Base-by-base conservation (phyloP, 2,329 filamentous ascomycete species). In the Fusarium praegraminearum region DNA sequence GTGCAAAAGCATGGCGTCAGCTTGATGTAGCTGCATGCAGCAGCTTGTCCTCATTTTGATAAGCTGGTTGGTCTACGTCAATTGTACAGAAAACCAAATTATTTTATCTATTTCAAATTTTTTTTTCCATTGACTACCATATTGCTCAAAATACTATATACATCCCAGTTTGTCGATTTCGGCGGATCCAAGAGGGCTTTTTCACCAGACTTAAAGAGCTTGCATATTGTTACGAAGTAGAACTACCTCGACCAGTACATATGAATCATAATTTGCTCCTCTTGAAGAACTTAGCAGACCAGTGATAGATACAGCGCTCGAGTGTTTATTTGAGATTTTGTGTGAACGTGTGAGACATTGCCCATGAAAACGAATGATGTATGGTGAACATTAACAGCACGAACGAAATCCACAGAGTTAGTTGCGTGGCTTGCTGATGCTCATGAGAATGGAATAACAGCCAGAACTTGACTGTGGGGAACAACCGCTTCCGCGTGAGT, bases 1-100 rank as follows among this genome's bases (percentile, higher is more conserved):
- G 70, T 65, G 70, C 66, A 61, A 18, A 18, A 18, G 9, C 62
- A 73, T 75, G 68, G 73, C 73, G 71, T 50, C 54, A 69, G 63
- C 47, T 49, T 8, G 15, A 33, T 36, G 22, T 3, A 55, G 40
- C 38, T 43, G 22, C 40, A 24, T 24, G 40, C 22, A 24, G 22
- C 6, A 40, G 38, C 22, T 44, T 24, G 35, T 44, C 15, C 16
- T 28, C 15, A 28, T 28, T 7, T 15, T n/a, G 41, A 44, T 7
- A 44, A 28, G 41, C 22, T 43, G 22, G 22, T 44, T 43, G 22
- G 20, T 24, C 24, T 26, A 22, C 5, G 7, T 24, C 20, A 41
- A 41, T 20, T 13, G 9, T 41, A 24, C 12, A 6, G 40, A 41
- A 7, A 22, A 24, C 15, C 8, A 15, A 24, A 5, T 15, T 41